phyloP scores from a whole-genome alignment of 805 yeast species.

The Starmerella vitae region DNA sequence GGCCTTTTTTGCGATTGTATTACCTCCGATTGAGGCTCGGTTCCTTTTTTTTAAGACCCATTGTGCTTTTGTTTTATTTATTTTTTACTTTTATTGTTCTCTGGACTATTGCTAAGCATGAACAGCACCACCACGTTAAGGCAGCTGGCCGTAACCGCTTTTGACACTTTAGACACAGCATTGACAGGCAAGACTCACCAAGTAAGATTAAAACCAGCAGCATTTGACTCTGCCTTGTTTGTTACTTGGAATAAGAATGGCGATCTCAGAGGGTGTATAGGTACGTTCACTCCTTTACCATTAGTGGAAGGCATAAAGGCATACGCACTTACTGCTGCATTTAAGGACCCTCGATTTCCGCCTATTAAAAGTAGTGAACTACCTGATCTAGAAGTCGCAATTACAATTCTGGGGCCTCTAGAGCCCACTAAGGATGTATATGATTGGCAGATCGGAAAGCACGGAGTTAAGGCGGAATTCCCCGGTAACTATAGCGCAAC shows the following conservation, averaged over 20 bases:
- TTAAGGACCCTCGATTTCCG: slow-evolving; percentile 63
- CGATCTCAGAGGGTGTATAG: slow-evolving; percentile 77
- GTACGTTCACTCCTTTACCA: slow-evolving; percentile 54
- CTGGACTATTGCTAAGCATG: no score
- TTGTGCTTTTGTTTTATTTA: no score
- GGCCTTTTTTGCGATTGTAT: no score
- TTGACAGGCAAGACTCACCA: background rate
- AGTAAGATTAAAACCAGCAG: background rate
- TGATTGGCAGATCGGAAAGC: slow-evolving; percentile 72
- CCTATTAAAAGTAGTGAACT: slow-evolving; percentile 51
- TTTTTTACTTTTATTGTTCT: no score
- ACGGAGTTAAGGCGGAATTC: slow-evolving; percentile 62
- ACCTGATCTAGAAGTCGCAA: slow-evolving; percentile 37
- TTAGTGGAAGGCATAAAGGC: slow-evolving; percentile 45
- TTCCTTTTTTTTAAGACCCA: no score
- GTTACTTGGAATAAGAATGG: slow-evolving; percentile 60
- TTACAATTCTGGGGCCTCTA: slow-evolving; percentile 53
- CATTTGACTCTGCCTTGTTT: slow-evolving; percentile 46
- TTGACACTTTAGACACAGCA: slow-evolving; percentile 11
- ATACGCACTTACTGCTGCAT: slow-evolving; percentile 57
- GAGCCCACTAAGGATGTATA: slow-evolving; percentile 37
- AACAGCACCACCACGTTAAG: background rate
- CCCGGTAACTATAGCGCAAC: slow-evolving; percentile 48
- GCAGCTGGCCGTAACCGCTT: slow-evolving; percentile 9
- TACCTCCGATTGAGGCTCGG: no score